Evolutionary conservation across 768 basidiomycete genomes (phyloP), one percentile per base, ranked within the genome.

Genomic region (Paxillus ammoniavirescens): DNA sequence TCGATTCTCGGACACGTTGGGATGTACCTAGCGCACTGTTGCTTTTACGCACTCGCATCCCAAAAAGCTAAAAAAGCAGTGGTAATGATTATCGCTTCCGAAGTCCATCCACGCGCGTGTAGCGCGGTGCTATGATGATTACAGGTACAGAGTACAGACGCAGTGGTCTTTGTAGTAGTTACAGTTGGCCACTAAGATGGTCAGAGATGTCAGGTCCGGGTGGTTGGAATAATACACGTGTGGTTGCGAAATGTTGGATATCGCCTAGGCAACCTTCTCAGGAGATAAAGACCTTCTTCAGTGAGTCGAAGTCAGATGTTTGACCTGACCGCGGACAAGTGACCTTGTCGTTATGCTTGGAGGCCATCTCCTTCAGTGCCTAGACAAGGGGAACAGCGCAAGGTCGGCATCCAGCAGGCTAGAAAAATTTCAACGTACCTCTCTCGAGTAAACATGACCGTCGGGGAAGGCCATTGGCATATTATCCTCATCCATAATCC

Each of bases 401-500:
- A 66, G 55, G 30, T 55, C 49, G 18, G 37, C 37, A 36, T 44
- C 30, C 26, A 49, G 30, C 49, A 60, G 54, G 6, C 1, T 47
- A 52, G 31, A 44, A 47, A 55, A 2, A 48, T 17, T 49, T 50
- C 45, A 28, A 73, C 84, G 53, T 62, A 91, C 95, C 80, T 94
- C 91, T 70, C 82, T 76, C n/a, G 93, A 95, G 69, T 98, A 98
- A 37, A 98, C 95, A 62, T 87, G 79, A 15, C 96, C 95, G 57
- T 91, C 84, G 2, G 93, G 89, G 61, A 97, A 91, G 12, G 85
- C 88, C 86, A 97, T 82, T 0, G 95, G 93, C 78, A 88, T 86
- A 62, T 95, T 95, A 66, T 93, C 86, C 59, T 86, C 94, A 62
- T 97, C 90, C 88, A 98, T 96, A 52, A 98, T 94, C 67, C 87